Base-by-base conservation (phyloP, 2,329 filamentous ascomycete species). In the Fonsecaea monophora region DNA sequence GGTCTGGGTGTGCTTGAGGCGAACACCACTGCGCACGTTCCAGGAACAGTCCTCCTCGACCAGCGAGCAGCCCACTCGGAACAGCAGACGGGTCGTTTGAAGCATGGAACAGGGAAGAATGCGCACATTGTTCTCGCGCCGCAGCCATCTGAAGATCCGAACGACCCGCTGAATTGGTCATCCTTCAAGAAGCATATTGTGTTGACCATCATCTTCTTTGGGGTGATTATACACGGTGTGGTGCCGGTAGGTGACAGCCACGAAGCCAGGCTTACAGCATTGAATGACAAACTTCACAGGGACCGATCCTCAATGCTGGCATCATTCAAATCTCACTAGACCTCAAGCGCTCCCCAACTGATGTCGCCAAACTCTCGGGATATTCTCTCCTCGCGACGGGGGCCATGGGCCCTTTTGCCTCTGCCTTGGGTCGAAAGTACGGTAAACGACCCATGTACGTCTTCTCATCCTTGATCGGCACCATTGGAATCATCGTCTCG, bases 381-480 rank as follows among this genome's bases (percentile, higher is more conserved):
- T 71, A 69, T 45, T 56, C 56, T 32, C 40, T 71, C 15, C 62
- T 69, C 5, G 56, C 64, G 32, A 64, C 67, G 3, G 69, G 64
- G 8, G 56, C 60, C 45, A 45, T 58, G 32, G 64, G 64, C 30
- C 60, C 64, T 2, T 66, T 67, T 18, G 67, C 66, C 35, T 79
- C 81, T 10, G 74, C 74, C 9, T 66, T 81, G 0, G 74, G 78
- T 1, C 76, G 75, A 9, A 82, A 80, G 66, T 81, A 80, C 65
- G 81, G 81, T 2, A 78, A 80, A 34, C 74, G 78, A 5, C 80
- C 81, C 0, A 75, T 82, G 4, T 74, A 81, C 15, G 79, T 82
- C 67, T 60, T 71, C 21, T 82, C 77, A 56, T 72, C 74, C 9
- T 34, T 79, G 13, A 63, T 77, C 6, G 77, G 77, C 4, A 61